Percentiles rank a stretch among this genome's conserved stretches.
phyloP scores from a whole-genome alignment of 257 asterid species.

The Prunella vulgaris region DNA sequence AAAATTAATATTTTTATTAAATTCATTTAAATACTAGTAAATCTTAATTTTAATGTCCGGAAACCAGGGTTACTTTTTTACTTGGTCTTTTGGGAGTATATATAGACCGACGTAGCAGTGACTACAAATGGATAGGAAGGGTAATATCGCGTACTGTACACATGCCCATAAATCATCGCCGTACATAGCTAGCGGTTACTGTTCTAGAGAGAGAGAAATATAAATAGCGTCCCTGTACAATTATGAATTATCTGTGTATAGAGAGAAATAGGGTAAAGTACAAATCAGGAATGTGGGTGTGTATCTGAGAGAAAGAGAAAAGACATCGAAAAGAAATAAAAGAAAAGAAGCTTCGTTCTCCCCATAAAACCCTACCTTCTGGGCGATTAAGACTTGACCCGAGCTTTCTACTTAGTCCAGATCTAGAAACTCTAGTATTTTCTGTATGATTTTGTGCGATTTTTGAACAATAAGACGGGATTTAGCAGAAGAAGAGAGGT shows the following conservation, averaged over 20 bases:
- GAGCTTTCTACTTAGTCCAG: conserved; percentile 23
- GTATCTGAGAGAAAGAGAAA: conserved; percentile 21
- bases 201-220: conserved; percentile 28
- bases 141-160: conserved; percentile 1
- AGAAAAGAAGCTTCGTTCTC: conserved; percentile 27
- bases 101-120: no score
- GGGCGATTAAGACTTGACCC: conserved; percentile 14
- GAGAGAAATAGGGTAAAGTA: conserved; percentile 27
- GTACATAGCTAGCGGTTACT: conserved; percentile 26
- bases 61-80: no score
- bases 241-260: conserved; percentile 1
- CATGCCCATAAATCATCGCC: conserved; percentile 21
- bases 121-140: not conserved
- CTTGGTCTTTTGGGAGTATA: no score
- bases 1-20: no score
- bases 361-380: conserved; percentile 32
- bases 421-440: conserved; percentile 30
- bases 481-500: conserved; percentile 11
- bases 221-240: not conserved
- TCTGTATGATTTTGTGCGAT: conserved; percentile 13
- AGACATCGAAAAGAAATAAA: not conserved
- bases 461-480: conserved; percentile 5
- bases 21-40: no score
- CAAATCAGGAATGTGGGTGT: conserved; percentile 27
- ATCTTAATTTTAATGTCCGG: no score